Conservation (phyloP, 73 alveolate species). For the Stentor coeruleus region DNA sequence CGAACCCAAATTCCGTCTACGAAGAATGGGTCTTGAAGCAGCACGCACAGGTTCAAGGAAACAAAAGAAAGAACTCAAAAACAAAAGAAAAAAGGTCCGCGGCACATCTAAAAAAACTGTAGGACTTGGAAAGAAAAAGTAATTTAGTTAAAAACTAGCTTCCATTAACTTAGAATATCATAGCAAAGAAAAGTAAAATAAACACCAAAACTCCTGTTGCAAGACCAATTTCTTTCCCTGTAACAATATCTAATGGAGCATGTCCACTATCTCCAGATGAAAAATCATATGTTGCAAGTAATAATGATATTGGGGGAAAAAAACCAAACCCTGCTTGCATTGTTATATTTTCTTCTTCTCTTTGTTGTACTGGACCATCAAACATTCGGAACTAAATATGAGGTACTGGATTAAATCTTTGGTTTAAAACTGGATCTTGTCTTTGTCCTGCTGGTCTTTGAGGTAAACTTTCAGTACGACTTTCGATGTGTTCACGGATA, state of each 20-base stretch:
- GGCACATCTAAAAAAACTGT: not conserved
- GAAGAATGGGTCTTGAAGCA: not conserved
- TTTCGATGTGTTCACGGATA: slow-evolving; percentile 49
- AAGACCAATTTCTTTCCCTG: not conserved
- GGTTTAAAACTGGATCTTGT: slow-evolving; percentile 42
- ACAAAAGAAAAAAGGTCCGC: not conserved
- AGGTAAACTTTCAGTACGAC: slow-evolving; percentile 35
- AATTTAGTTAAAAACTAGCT: too few species aligned
- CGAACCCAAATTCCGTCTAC: not conserved
- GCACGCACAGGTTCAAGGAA: not conserved
- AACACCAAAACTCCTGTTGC: too few species aligned
- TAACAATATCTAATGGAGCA: slow-evolving; percentile 12
- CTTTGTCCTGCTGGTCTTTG: slow-evolving; percentile 41
- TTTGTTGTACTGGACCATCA: not conserved
- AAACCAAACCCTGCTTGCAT: slow-evolving; percentile 51
- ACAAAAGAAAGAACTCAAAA: not conserved
- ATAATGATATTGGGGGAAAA: slow-evolving; percentile 31
- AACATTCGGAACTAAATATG: not conserved
- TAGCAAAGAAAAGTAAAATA: too few species aligned
- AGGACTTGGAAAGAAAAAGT: too few species aligned
- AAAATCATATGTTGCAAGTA: not conserved
- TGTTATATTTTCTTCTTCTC: slow-evolving; percentile 24
- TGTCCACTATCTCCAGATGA: slow-evolving; percentile 12
- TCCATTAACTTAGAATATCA: too few species aligned
- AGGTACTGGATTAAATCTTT: slow-evolving; percentile 8